A percentile compares a stretch with the other conserved stretches of the same genome.
phyloP scores from a whole-genome alignment of 495 filamentous ascomycete genomes.

The Penicillium mononematosum region DNA sequence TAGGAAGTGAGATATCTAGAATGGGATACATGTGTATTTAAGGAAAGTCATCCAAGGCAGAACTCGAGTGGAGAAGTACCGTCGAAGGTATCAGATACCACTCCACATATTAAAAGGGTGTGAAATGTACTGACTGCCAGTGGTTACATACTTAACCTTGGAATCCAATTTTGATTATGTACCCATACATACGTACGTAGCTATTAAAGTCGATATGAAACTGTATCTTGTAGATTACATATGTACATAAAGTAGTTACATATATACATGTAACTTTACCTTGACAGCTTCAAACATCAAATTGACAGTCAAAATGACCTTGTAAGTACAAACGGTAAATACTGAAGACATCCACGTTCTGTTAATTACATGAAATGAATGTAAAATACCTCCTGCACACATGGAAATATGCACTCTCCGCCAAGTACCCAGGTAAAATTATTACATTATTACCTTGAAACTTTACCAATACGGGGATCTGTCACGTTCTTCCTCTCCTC shows the following conservation, averaged over 20 bases:
- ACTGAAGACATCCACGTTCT: not conserved
- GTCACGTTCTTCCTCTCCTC: constrained; percentile 26
- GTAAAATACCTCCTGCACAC: not conserved
- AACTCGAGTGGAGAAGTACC: not conserved
- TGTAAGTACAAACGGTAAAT: not conserved
- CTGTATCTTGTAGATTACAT: not conserved
- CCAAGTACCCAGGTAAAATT: not conserved
- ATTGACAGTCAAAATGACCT: no score
- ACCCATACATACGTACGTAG: not conserved
- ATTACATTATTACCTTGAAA: not conserved
- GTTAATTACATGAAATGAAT: not conserved
- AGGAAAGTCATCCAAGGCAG: not conserved
- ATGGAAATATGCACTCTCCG: not conserved
- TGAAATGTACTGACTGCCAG: not conserved
- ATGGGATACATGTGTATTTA: not conserved
- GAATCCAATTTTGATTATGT: no score
- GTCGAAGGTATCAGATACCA: not conserved
- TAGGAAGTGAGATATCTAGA: not conserved
- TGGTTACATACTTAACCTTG: no score
- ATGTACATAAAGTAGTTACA: not conserved
- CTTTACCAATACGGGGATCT: constrained; percentile 5
- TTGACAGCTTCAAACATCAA: no score
- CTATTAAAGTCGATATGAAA: not conserved
- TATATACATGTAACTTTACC: no score
- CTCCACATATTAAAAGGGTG: not conserved